Evolutionary conservation across 306 rosid genomes (phyloP).

Genomic region (Cucumis hystrix): DNA sequence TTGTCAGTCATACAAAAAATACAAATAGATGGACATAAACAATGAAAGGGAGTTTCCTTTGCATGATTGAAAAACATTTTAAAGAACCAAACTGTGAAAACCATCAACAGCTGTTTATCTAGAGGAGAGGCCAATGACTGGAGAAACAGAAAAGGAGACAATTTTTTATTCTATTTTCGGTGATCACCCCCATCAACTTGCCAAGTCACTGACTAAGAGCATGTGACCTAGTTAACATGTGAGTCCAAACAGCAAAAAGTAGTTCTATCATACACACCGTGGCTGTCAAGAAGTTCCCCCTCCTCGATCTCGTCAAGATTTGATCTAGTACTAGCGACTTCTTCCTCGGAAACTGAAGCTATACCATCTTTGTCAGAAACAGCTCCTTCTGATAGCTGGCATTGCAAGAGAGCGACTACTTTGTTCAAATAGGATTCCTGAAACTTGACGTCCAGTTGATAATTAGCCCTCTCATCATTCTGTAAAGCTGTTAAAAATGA

Average conservation of each 20-base stretch:
- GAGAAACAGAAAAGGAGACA: too few relatives aligned
- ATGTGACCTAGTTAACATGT: neutral
- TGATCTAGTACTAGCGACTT: conserved; percentile 20
- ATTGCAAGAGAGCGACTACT: conserved; percentile 73
- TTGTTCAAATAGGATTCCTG: conserved; percentile 77
- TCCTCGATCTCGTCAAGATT: conserved; percentile 73
- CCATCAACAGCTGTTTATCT: too few relatives aligned
- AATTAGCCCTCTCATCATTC: conserved; percentile 95
- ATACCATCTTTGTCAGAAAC: conserved; percentile 50
- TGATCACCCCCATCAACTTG: neutral
- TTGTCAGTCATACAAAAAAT: too few relatives aligned
- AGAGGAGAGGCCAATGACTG: too few relatives aligned
- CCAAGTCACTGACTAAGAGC: neutral
- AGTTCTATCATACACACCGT: conserved; percentile 40
- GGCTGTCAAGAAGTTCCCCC: conserved; percentile 96
- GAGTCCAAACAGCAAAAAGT: neutral
- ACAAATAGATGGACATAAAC: too few relatives aligned
- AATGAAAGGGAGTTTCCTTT: too few relatives aligned
- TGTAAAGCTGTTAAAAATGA: conserved; percentile 92
- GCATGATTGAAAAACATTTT: too few relatives aligned
- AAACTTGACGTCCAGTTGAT: conserved; percentile 97
- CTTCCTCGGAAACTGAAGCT: conserved; percentile 20
- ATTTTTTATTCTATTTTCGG: neutral
- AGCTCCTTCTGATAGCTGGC: conserved; percentile 92
- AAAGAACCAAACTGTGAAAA: too few relatives aligned